These are phyloP conservation scores for Cucurbita argyrosperma DNA, from an alignment of 306 rosid genomes.

Conservation along the genomic window DNA sequence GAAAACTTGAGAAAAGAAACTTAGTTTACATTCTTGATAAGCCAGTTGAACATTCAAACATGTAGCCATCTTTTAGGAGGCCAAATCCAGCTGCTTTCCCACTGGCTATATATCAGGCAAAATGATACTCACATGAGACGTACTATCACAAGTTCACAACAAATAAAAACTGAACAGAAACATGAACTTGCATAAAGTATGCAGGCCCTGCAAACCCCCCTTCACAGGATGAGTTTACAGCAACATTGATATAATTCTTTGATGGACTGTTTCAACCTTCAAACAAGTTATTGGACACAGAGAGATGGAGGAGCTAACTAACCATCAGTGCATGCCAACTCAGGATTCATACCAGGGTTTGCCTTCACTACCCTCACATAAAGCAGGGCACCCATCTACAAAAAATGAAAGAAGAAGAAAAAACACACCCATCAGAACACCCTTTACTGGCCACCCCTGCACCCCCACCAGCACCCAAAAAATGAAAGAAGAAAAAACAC, in stretches of 20 bases:
- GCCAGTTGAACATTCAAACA: conserved; percentile 73
- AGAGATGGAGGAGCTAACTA: conserved; percentile 11
- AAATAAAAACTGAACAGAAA: background rate
- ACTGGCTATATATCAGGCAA: conserved; percentile 31
- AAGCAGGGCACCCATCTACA: conserved; percentile 63
- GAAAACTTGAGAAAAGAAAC: background rate
- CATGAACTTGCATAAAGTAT: background rate
- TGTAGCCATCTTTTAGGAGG: conserved; percentile 66
- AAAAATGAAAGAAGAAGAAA: background rate
- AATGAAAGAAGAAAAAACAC: background rate
- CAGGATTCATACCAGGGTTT: conserved; percentile 83
- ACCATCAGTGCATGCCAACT: conserved; percentile 86
- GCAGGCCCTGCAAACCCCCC: background rate
- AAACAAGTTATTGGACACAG: background rate
- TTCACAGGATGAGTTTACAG: background rate
- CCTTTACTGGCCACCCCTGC: background rate
- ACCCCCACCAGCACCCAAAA: background rate
- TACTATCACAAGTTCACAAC: background rate
- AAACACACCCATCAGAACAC: background rate
- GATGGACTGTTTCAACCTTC: background rate
- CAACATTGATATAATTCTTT: background rate
- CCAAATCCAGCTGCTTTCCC: conserved; percentile 85
- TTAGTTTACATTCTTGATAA: conserved; percentile 61
- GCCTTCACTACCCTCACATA: conserved; percentile 70
- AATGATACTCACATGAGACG: conserved; percentile 8